phyloP scores from a whole-genome alignment of 2,329 filamentous ascomycete species.

The Penicillium sp. region DNA sequence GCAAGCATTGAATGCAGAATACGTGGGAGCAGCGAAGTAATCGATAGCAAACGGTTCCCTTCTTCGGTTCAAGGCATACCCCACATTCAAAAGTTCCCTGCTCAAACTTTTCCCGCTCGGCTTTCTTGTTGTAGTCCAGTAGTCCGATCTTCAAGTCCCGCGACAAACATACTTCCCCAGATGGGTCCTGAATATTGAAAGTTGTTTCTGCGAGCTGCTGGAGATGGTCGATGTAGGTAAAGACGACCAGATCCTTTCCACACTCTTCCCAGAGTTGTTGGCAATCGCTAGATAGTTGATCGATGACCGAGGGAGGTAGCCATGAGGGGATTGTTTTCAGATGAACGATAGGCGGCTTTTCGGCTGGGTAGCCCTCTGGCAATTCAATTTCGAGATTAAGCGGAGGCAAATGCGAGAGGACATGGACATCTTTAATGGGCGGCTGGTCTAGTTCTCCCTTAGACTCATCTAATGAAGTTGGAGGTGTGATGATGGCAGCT shows the following conservation, averaged over 20 bases:
- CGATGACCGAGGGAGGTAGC: constrained; percentile 50
- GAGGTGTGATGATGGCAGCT: constrained; percentile 42
- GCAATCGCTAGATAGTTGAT: constrained; percentile 50
- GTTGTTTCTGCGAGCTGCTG: constrained; percentile 58
- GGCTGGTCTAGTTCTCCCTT: constrained; percentile 27
- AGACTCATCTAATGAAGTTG: constrained; percentile 41
- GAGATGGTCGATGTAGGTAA: constrained; percentile 60
- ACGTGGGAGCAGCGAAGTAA: constrained; percentile 85
- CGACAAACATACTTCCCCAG: constrained; percentile 49
- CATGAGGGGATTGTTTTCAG: constrained; percentile 54
- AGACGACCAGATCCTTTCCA: constrained; percentile 57
- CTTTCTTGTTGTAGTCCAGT: constrained; percentile 74
- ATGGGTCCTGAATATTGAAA: constrained; percentile 50
- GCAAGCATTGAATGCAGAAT: constrained; percentile 83
- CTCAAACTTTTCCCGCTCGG: constrained; percentile 73
- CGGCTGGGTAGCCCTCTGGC: constrained; percentile 57
- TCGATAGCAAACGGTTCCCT: constrained; percentile 75
- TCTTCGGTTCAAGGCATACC: constrained; percentile 89
- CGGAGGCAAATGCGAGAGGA: constrained; percentile 57
- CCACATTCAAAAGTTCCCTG: constrained; percentile 84
- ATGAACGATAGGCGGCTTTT: constrained; percentile 51
- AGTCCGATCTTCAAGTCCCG: constrained; percentile 64
- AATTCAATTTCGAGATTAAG: constrained; percentile 55
- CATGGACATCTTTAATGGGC: constrained; percentile 41
- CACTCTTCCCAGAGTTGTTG: constrained; percentile 60